These are phyloP conservation scores for Aeschynomene evenia DNA, from an alignment of 306 rosid genomes.

Conservation along the genomic window DNA sequence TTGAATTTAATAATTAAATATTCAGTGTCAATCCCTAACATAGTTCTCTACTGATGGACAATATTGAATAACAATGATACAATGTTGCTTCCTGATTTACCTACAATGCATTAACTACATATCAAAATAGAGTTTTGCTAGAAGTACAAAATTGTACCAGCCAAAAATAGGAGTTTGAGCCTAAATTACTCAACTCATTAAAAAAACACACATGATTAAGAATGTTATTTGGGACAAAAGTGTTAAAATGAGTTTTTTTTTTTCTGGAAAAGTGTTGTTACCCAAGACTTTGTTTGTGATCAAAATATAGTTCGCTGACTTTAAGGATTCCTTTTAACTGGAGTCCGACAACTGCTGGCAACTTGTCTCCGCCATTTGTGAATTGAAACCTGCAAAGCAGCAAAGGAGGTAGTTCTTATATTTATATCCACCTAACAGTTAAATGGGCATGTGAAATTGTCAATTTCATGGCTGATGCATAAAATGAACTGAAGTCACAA, in stretches of 20 bases:
- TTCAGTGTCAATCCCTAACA: background rate
- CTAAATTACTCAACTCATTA: no score
- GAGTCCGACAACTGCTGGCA: constrained; percentile 38
- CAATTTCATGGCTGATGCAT: constrained; percentile 2
- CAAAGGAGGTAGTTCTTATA: constrained; percentile 2
- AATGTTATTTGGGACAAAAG: no score
- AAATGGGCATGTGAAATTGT: background rate
- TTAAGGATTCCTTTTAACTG: constrained; percentile 33
- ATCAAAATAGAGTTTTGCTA: background rate
- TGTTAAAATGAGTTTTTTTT: no score
- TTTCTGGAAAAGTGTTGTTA: no score
- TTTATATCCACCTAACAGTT: constrained; percentile 3
- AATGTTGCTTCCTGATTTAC: background rate
- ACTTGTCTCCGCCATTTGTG: constrained; percentile 78
- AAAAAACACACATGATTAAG: no score
- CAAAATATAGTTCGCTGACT: constrained; percentile 8
- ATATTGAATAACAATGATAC: background rate
- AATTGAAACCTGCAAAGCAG: constrained; percentile 58
- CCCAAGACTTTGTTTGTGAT: no score
- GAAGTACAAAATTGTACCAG: no score
- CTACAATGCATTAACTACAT: background rate
- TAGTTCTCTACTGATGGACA: background rate
- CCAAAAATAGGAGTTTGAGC: no score
- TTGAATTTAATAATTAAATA: constrained; percentile 1
- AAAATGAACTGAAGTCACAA: background rate